Evolutionary conservation across 1,139 yeast species (phyloP).

Genomic region (Pichia sp.): DNA sequence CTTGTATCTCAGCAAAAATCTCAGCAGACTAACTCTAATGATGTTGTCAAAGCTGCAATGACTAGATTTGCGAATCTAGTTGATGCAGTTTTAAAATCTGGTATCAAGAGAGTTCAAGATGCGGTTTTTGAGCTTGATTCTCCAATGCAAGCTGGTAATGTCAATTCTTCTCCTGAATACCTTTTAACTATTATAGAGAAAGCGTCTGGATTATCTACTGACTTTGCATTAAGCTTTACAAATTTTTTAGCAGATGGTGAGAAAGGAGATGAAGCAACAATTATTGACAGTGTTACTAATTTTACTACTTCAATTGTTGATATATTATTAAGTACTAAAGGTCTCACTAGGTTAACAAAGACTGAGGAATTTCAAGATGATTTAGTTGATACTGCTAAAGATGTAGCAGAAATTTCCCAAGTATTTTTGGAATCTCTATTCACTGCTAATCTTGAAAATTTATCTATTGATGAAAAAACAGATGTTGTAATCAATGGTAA

Average conservation of each 20-base stretch:
- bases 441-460: constrained; percentile 42
- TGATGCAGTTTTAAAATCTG: constrained; percentile 66
- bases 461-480: constrained; percentile 55
- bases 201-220: constrained; percentile 66
- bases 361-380: constrained; percentile 46
- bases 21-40: constrained; percentile 52
- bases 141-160: constrained; percentile 79
- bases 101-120: constrained; percentile 68
- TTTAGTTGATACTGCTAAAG: constrained; percentile 43
- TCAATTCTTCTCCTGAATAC: constrained; percentile 68
- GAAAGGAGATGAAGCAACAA: constrained; percentile 58
- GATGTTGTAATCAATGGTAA: constrained; percentile 74
- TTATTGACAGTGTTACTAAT: constrained; percentile 61
- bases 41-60: constrained; percentile 43
- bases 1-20: constrained; percentile 49
- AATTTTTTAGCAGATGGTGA: constrained; percentile 73
- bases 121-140: constrained; percentile 65
- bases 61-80: constrained; percentile 49
- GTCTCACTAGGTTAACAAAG: constrained; percentile 46
- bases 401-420: constrained; percentile 56
- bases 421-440: constrained; percentile 54
- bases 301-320: constrained; percentile 62
- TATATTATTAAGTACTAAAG: constrained; percentile 63
- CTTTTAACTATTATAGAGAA: constrained; percentile 65
- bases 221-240: constrained; percentile 74